These are phyloP conservation scores for Arachis stenosperma DNA, from an alignment of 306 rosid genomes.

Conservation along the genomic window DNA sequence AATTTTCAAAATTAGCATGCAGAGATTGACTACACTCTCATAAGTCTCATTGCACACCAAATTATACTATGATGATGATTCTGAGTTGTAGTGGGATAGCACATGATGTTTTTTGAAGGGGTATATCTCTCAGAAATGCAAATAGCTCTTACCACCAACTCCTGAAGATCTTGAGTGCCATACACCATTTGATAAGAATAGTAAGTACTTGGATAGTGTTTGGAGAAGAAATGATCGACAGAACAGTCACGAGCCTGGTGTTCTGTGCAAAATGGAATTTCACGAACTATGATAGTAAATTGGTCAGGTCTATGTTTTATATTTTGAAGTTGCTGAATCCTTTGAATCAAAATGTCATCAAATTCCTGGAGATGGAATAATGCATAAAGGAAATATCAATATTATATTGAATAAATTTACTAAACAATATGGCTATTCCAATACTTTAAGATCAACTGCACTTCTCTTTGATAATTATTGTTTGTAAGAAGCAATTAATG, in stretches of 20 bases:
- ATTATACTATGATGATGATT: neutral
- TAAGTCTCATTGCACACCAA: neutral
- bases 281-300: slow-evolving; percentile 75
- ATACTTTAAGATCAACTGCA: slow-evolving; percentile 2
- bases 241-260: slow-evolving; percentile 67
- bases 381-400: slow-evolving; percentile 35
- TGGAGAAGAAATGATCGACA: slow-evolving; percentile 79
- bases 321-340: slow-evolving; percentile 65
- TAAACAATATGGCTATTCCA: slow-evolving; percentile 27
- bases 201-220: slow-evolving; percentile 63
- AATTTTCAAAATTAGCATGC: slow-evolving; percentile 18
- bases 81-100: neutral
- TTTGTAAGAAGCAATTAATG: neutral
- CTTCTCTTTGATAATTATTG: neutral
- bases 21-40: slow-evolving; percentile 2
- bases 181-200: slow-evolving; percentile 72
- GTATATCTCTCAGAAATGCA: no score
- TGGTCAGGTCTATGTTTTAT: slow-evolving; percentile 73
- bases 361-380: slow-evolving; percentile 67
- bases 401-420: slow-evolving; percentile 33
- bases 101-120: no score
- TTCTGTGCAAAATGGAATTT: slow-evolving; percentile 76
- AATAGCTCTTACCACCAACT: slow-evolving; percentile 55
- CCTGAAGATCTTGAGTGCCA: slow-evolving; percentile 59
- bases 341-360: slow-evolving; percentile 63